phyloP scores from a whole-genome alignment of 225 moss, liverwort and hornwort genomes.

The Pseudisothecium myosuroides region DNA sequence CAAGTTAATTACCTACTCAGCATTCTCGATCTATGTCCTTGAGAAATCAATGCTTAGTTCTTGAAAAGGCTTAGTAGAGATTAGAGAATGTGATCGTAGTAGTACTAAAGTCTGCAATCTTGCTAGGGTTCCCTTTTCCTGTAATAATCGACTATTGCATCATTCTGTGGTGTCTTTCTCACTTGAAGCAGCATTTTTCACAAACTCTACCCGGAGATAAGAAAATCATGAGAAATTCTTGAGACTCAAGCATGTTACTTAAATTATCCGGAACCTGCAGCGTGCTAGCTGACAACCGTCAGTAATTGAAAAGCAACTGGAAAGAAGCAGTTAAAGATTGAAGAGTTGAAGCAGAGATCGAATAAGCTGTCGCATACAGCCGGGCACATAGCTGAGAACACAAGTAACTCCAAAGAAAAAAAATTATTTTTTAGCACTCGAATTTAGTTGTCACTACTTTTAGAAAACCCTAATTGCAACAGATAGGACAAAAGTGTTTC shows the following conservation, averaged over 20 bases:
- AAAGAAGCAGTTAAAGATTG: too few relatives aligned
- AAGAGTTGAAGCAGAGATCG: too few relatives aligned
- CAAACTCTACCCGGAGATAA: not conserved
- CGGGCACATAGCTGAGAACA: not conserved
- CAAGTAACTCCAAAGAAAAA: not conserved
- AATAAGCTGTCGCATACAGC: too few relatives aligned
- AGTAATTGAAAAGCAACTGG: too few relatives aligned
- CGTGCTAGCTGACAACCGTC: too few relatives aligned
- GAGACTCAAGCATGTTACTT: not conserved
- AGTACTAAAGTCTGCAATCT: not conserved
- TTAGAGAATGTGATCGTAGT: not conserved
- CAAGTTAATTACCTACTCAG: not conserved
- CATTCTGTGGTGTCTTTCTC: not conserved
- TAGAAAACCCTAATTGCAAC: not conserved
- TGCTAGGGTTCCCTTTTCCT: not conserved
- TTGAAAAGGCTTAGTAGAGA: not conserved
- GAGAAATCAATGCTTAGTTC: not conserved
- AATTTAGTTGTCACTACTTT: not conserved
- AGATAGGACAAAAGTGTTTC: not conserved
- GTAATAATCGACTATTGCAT: not conserved
- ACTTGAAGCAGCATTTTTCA: not conserved
- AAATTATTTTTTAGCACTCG: not conserved
- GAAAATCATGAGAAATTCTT: not conserved
- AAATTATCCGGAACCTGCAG: not conserved
- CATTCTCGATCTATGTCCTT: not conserved